Base-by-base conservation (phyloP, 2,329 filamentous ascomycete species). In the Aureobasidium sp. region DNA sequence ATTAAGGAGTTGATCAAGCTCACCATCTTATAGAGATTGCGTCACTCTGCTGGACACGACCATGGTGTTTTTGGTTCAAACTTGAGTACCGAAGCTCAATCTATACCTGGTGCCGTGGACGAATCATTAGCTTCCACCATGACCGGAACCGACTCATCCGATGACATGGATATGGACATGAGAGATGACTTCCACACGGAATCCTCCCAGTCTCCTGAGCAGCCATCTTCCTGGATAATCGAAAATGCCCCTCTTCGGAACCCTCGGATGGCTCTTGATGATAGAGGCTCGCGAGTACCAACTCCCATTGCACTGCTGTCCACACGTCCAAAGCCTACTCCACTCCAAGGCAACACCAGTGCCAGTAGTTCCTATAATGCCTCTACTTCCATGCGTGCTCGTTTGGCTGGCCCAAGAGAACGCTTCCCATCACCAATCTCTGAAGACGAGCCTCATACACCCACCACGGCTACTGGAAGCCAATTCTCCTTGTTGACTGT, bases 401-500 rank as follows among this genome's bases (percentile, higher is more conserved):
- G 60, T 27, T 44, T 63, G 39, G 29, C 47, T 32, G 42, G 21
- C 5, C 29, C 48, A 36, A 63, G 48, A 37, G 64, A 65, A 29
- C 54, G 64, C 25, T 50, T 72, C 1, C 70, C 71, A 6, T 71
- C 71, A 5, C 70, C 71, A 4, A 71, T 73, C 30, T 70, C 71
- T 57, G 71, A 73, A 59, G 69, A 73, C 60, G 71, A 73, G 54
- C 69, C 71, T 14, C 70, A 69, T 4, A 72, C 71, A 21, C 70
- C 64, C 4, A 64, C 64, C 11, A 65, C 64, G 9, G 71, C 70
- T 13, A 69, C 71, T 14, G 71, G 71, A 44, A 72, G 69, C 9
- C 71, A 73, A 57, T 68, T 74, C 27, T 69, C 67, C 45, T 68
- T 73, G 64, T 68, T 74, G 51, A 71, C 64, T 58, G 70, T 74